Evolutionary conservation across 2,329 filamentous ascomycete species (phyloP), one percentile per base, ranked within the genome.

Genomic region (Ophiocordyceps camponoti-saundersi): DNA sequence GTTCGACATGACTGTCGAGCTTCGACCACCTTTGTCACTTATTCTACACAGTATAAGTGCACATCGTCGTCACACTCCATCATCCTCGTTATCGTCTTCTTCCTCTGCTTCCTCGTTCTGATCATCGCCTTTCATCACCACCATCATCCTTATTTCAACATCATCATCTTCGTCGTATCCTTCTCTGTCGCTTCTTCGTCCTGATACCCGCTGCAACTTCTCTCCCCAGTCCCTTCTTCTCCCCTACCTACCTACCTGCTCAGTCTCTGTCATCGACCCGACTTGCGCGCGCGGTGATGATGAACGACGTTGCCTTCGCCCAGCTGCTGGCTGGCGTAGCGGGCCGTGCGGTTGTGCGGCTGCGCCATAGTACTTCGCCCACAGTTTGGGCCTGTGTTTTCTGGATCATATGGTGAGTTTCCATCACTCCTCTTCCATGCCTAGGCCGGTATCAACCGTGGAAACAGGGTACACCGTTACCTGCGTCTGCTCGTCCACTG

Each of bases 401-500:
- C n/a, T 36, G 32, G 32, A 5, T 36, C 32, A 10, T 36, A 6
- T 36, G 32, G 32, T 36, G 16, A 36, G 23, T 26, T 26, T 26
- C 23, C 32, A 13, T 6, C 32, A 16, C 6, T 6, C 32, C n/a
- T 36, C 6, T 16, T 16, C 32, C 16, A 2, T 26, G 4, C 23
- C 23, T 5, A 26, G 23, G 5, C 23, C 4, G 8, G 4, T 8
- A 5, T 8, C 4, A 26, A 26, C 23, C 5, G 8, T 26, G 7
- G n/a, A 15, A 36, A 36, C 48, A 94, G 89, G 79, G 59, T 90
- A 50, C 87, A 93, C 71, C 83, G 90, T 55, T 95, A 95, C 66
- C 58, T 87, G 50, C 84, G 90, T 53, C 74, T 94, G 54, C 70
- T 94, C 56, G 80, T 94, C 55, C 92, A 95, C 61, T 79, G 85